Evolutionary conservation across 371 early-diverging fungal genomes (phyloP), one percentile per base, ranked within the genome.

Genomic region (Mucor saturninus): DNA sequence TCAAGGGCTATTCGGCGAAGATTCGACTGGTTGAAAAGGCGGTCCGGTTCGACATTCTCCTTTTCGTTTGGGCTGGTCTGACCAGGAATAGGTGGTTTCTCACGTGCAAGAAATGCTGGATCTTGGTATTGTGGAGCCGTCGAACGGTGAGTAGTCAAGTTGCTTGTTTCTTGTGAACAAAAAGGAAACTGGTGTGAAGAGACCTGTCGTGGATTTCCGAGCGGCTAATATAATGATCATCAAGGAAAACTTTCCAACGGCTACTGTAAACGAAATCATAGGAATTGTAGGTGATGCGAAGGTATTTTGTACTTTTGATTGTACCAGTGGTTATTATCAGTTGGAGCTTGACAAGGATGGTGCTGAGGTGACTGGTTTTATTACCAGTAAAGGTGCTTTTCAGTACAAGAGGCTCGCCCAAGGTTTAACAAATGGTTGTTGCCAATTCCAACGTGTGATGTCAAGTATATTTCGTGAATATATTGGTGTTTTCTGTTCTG

Each of bases 161-260:
- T 86, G 87, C 1, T 55, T 71, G 1, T 68, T 83, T 14, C 79
- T 84, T 60, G 83, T 82, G 0, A 66, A 68, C 4, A 86, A 89
- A 59, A 64, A 73, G 9, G 73, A 83, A 6, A 15, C 45, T 58
- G 83, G 81, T 6, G 29, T 64, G 0, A 30, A 84, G 3, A 72
- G 82, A 0, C 14, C 83, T 35, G 68, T 79, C 4, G 54, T 72
- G 0, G 83, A 87, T 42, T 90, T 83, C n/a, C 56, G 76, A 4
- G 46, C 59, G 40, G 57, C 83, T 14, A 86, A 84, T 54, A 55
- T 54, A 0, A 59, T 70, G 5, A 82, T 78, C 0, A 53, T 65
- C 3, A 61, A 67, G 2, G 50, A 50, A 9, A 40, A 51, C 3
- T 79, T 72, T 46, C 78, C 83, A 0, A 26, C 81, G 0, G 79